Evolutionary conservation across 2,329 filamentous ascomycete genomes (phyloP), one percentile per base, ranked within the genome.

Genomic region (Alternaria sp.): DNA sequence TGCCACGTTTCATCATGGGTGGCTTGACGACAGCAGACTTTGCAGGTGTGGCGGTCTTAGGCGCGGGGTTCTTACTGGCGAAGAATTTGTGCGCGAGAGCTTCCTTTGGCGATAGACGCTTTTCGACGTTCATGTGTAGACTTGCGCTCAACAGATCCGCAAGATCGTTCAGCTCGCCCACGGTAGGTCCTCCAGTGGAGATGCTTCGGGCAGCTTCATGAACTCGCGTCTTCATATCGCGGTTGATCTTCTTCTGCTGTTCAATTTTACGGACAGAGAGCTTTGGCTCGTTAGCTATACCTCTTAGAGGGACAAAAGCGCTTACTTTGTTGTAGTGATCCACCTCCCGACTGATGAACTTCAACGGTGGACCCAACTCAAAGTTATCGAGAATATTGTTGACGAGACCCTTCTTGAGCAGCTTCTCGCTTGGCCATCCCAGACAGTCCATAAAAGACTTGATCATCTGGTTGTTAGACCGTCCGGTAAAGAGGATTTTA

Each of bases 401-500:
- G 25, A 65, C 58, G 20, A 71, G 63, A 12, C 94, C 93, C 56
- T 92, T 91, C 72, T 93, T 93, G 74, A 97, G 90, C 66, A 97
- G 85, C 80, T 97, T 97, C 50, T 92, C 89, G 28, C 93, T 94
- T 67, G 97, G 90, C 80, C 94, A 96, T 74, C 96, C 96, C 51
- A 96, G 90, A 72, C 95, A 94, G 78, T 99, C 95, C 90, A 97
- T 97, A 72, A 99, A 97, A 20, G 92, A 90, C 67, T 93, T 92
- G 64, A 99, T 88, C 96, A 99, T 99, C 82, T 97, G 94, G 77
- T 99, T 99, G 84, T 99, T 99, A 82, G 93, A 96, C 68, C 92
- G 89, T 63, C 96, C 96, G 1, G 93, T 94, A 79, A 99, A 99
- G 30, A 99, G 85, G 61, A 99, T 98, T 80, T 97, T 97, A 75